Base-by-base conservation (phyloP, 306 rosid genomes). In the Casuarina glauca region DNA sequence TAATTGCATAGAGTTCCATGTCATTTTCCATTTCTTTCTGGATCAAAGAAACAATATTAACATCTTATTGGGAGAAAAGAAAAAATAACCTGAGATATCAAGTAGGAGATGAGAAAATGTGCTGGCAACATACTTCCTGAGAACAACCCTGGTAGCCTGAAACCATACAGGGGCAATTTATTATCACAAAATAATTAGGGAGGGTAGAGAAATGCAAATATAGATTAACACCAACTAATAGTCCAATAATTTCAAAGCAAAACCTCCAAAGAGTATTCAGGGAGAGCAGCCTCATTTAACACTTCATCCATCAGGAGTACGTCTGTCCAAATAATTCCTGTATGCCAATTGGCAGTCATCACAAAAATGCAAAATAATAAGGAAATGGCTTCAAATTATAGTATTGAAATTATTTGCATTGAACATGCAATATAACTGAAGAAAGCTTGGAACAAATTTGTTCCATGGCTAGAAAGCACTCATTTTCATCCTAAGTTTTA, bases 271-370 rank as follows among this genome's bases (percentile, higher is more conserved):
- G 93, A 88, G 80, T 84, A 86, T 80, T 86, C 73, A 48, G 85
- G 81, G 61, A 92, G 89, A 83, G 83, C 80, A 61, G 90, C 97
- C 83, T 92, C 97, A 55, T 74, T 83, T 70, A 92, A 79, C 76
- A 88, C 89, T 78, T 87, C 93, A 83, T 92, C 97, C 86, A 92
- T 81, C 79, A 86, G 79, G 73, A 88, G 88, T 43, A 86, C 89
- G 73, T 92, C 91, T 83, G 77, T 84, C 97, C 95, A 90, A 61
- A 86, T 80, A 79, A 84, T 77, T 77, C 90, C 97, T 92, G 90
- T 73, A 39, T 41, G 75, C 61, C 80, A 41, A 67, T 49, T 43
- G 76, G 55, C 80, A 79, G 48, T 52, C 75, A 57, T 57, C 60
- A 19, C 72, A 82, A 58, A 76, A 71, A 45, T 50, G 58, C 17